Base-by-base conservation (phyloP, 2,329 filamentous ascomycete species). In the Xylariales sp. region DNA sequence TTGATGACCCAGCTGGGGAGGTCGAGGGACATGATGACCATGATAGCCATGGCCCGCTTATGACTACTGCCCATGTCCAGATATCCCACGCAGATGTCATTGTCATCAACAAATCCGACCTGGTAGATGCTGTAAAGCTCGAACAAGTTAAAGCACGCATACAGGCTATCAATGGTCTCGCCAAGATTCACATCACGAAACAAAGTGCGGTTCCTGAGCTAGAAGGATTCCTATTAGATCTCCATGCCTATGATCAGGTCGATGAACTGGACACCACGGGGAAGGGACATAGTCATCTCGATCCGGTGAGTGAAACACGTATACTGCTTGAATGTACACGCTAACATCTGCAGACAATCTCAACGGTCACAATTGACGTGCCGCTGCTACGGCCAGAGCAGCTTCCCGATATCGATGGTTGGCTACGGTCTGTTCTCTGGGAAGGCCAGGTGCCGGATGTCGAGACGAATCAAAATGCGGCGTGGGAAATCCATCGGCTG, bases 31-130 rank as follows among this genome's bases (percentile, higher is more conserved):
- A 78, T 16, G 70, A 73, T 7, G 68, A 78, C 16, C 62, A 70
- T 46, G 66, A 60, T 16, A 60, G 69, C 31, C 67, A 74, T 35
- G 82, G 84, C 0, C 82, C 86, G 1, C 66, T 89, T 7, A 78
- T 96, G 63, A 96, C 91, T 0, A 95, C 88, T 3, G 93, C 93
- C 1, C 93, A 98, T 62, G 76, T 97, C 35, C 93, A 98, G 57
- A 95, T 98, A 46, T 96, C 89, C 1, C 91, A 98, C 56, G 93
- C 93, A 5, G 93, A 98, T 64, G 88, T 97, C 7, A 78, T 98
- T 32, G 80, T 98, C 28, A 79, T 98, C 52, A 98, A 98, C 68
- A 98, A 98, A 63, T 74, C 83, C 3, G 93, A 98, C 58, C 71
- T 96, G 3, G 89, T 97, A 3, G 78, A 74, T 5, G 60, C 74